Evolutionary conservation across 1,284 basidiomycete species (phyloP).

Genomic region (Porphyrellus sp.): DNA sequence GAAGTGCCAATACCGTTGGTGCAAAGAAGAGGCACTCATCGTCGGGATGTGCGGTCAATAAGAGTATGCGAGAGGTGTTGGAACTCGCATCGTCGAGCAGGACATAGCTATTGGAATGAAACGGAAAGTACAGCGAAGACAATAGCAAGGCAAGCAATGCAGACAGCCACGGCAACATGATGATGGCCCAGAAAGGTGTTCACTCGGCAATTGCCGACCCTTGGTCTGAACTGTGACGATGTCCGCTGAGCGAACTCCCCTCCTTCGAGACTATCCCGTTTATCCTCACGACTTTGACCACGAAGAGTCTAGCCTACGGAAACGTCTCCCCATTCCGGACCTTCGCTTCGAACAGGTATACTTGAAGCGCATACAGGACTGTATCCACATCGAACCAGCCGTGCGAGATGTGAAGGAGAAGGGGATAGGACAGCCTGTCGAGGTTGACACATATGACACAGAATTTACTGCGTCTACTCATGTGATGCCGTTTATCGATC

Average conservation of each 20-base stretch:
- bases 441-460: constrained; percentile 18
- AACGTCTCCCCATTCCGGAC: constrained; percentile 56
- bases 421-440: constrained; percentile 15
- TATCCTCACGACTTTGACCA: constrained; percentile 14
- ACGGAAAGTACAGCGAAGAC: constrained; percentile 30
- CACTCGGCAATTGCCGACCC: constrained; percentile 19
- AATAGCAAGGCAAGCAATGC: constrained; percentile 19
- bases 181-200: not conserved
- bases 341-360: constrained; percentile 72
- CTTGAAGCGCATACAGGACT: constrained; percentile 55
- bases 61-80: constrained; percentile 42
- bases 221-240: too few species aligned
- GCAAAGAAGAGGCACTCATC: constrained; percentile 94
- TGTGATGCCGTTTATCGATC: constrained; percentile 21
- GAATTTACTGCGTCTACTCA: constrained; percentile 17
- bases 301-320: constrained; percentile 18
- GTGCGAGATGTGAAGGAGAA: constrained; percentile 33
- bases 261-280: constrained; percentile 21
- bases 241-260: too few species aligned
- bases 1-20: constrained; percentile 66
- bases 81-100: constrained; percentile 11
- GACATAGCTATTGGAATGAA: constrained; percentile 23
- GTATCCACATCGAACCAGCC: constrained; percentile 42
- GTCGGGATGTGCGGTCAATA: constrained; percentile 87
- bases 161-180: constrained; percentile 24